Base-by-base conservation (phyloP, 1,284 basidiomycete species). In the Malassezia dermatis region DNA sequence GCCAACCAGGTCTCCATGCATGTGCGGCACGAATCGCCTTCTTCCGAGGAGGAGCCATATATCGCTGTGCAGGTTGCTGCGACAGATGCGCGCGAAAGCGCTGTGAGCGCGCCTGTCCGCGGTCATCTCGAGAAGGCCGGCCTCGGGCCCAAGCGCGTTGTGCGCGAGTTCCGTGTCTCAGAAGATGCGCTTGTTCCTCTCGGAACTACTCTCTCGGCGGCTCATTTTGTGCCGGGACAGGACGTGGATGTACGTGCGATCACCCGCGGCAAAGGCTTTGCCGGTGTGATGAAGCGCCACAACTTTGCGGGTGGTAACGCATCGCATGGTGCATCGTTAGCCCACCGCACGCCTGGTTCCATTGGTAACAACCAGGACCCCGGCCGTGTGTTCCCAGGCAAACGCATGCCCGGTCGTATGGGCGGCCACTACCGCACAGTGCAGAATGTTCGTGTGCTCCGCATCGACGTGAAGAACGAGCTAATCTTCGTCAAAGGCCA, bases 201-300 rank as follows among this genome's bases (percentile, higher is more conserved):
- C 37, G 91, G 93, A 24, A 91, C 91, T 0, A 84, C 83, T 15
- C 75, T 99, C 26, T 90, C 88, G 48, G 89, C 90, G 0, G 81
- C 86, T 39, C 94, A 99, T 77, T 98, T 95, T 72, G 93, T 98
- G 13, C 94, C 94, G 0, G 94, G 94, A 0, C 94, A 98, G 76
- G 89, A 82, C 75, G 88, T 99, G 17, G 94, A 99, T 76, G 88
- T 94, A 2, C 81, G 88, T 58, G 88, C 87, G 11, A 89, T 86
- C 63, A 88, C 88, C 87, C 94, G 76, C 66, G 94, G 94, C 21
- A 96, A 96, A 77, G 94, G 94, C 17, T 96, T 93, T 77, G 86
- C 89, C 65, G 94, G 94, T 73, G 84, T 82, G 42, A 98, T 99
- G 94, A 99, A 98, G 77, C 81, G 89, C 44, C 91, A 89, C 83